Evolutionary conservation across 495 filamentous ascomycete species (phyloP), one percentile per base, ranked within the genome.

Genomic region (Penicillium bialowiezense): DNA sequence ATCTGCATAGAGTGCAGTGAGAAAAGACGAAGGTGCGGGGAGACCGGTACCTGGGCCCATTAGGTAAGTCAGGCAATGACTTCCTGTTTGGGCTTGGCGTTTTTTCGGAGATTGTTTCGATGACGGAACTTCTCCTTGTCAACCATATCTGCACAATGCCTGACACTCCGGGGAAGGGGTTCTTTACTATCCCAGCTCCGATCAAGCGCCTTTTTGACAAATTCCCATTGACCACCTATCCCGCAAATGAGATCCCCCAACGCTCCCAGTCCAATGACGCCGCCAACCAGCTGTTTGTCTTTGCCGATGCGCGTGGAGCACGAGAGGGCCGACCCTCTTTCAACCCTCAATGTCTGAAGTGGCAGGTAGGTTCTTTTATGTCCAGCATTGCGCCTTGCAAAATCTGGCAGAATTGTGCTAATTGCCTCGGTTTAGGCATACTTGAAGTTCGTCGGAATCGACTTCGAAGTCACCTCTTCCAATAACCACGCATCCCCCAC

Each of bases 291-390:
- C 73, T 98, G 13, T 91, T 91, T 62, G 73, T 96, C 26, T 97
- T 96, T 67, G 79, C 79, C 41, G 82, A 82, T 10, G 77, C 83
- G 1, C 68, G 75, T 20, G 87, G 84, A 51, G 90, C 85, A 17
- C 60, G 65, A 20, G 56, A 59, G 26, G 86, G 84, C 10, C 65
- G 73, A 19, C 89, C 90, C 17, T 92, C 88, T 41, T 96, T 88
- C 72, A 97, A 97, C 69, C 93, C 93, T 3, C 81, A 81, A 55
- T 98, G 93, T 76, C 75, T 98, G 53, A 96, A 92, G 71, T 97
- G 90, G 91, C 93, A 97, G 86, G 92, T 91, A 60, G 40, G 84
- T 76, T 4, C 19, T 39, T 52, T n/a, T 46, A 44, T 7, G 19
- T 19, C 15, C 29, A 40, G 21, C 7, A 35, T 24, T 5, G 45